phyloP scores from a whole-genome alignment of 2,329 filamentous ascomycete genomes.

The Lachnellula subtilissima region DNA sequence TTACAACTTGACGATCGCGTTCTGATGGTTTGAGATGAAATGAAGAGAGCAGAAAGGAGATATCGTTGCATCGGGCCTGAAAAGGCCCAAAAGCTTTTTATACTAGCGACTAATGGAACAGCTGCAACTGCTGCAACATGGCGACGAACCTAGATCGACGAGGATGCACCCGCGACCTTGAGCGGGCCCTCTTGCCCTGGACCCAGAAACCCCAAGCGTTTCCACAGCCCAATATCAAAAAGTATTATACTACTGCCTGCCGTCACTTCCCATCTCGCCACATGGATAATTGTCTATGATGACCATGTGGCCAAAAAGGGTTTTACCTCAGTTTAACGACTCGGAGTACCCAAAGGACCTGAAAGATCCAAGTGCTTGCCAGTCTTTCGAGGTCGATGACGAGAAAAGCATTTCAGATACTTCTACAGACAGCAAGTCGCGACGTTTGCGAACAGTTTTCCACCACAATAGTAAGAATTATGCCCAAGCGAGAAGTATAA shows the following conservation, averaged over 20 bases:
- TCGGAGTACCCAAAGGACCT: slow-evolving; percentile 1
- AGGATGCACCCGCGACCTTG: not conserved
- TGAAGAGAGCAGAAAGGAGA: not conserved
- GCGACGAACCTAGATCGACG: not conserved
- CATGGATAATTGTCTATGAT: slow-evolving; percentile 1
- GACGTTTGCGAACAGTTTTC: not conserved
- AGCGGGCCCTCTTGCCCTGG: not conserved
- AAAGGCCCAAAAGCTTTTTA: not conserved
- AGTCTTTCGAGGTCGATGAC: not conserved
- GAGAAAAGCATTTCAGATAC: not conserved
- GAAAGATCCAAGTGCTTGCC: not conserved
- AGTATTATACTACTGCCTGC: slow-evolving; percentile 2
- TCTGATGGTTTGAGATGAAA: slow-evolving; percentile 6
- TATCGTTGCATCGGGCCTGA: not conserved
- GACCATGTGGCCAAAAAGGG: slow-evolving; percentile 3
- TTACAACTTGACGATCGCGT: slow-evolving; percentile 9
- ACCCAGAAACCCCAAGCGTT: slow-evolving; percentile 8
- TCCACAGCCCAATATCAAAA: slow-evolving; percentile 3
- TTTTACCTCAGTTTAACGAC: slow-evolving; percentile 5
- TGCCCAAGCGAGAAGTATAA: not conserved
- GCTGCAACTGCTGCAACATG: not conserved
- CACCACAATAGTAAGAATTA: slow-evolving; percentile 3
- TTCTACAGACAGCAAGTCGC: not conserved
- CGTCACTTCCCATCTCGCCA: not conserved
- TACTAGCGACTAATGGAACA: slow-evolving; percentile 4